These are phyloP conservation scores for Cicer bijugum DNA, from an alignment of 306 rosid species.

Conservation along the genomic window DNA sequence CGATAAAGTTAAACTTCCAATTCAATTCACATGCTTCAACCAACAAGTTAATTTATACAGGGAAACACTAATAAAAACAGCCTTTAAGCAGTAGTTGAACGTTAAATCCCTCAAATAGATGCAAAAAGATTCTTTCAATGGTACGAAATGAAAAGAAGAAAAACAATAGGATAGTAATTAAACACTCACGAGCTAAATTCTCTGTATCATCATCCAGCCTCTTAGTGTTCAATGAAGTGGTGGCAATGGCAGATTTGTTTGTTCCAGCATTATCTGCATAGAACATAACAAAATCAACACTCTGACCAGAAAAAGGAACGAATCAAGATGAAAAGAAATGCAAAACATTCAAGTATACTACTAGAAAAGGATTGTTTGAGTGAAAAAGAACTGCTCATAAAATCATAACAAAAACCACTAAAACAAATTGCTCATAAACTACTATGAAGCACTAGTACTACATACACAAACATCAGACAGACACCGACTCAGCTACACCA, in stretches of 20 bases:
- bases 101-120: not conserved
- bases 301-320: not conserved
- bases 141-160: slow-evolving; percentile 3
- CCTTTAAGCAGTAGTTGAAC: not conserved
- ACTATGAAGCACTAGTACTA: too few relatives aligned
- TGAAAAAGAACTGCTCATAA: not conserved
- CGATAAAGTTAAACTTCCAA: not conserved
- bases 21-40: slow-evolving; percentile 12
- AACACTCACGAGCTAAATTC: slow-evolving; percentile 72
- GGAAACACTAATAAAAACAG: slow-evolving; percentile 9
- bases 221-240: slow-evolving; percentile 85
- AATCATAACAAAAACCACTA: not conserved
- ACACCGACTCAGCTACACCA: too few relatives aligned
- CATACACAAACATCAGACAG: too few relatives aligned
- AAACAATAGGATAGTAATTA: not conserved
- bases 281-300: slow-evolving; percentile 35
- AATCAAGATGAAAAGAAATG: not conserved
- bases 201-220: slow-evolving; percentile 90
- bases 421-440: not conserved
- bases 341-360: slow-evolving; percentile 3
- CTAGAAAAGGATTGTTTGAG: not conserved
- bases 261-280: slow-evolving; percentile 65
- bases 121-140: not conserved
- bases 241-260: slow-evolving; percentile 80
- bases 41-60: not conserved